Conservation (phyloP, 768 basidiomycete species). For the Saitozyma podzolica region DNA sequence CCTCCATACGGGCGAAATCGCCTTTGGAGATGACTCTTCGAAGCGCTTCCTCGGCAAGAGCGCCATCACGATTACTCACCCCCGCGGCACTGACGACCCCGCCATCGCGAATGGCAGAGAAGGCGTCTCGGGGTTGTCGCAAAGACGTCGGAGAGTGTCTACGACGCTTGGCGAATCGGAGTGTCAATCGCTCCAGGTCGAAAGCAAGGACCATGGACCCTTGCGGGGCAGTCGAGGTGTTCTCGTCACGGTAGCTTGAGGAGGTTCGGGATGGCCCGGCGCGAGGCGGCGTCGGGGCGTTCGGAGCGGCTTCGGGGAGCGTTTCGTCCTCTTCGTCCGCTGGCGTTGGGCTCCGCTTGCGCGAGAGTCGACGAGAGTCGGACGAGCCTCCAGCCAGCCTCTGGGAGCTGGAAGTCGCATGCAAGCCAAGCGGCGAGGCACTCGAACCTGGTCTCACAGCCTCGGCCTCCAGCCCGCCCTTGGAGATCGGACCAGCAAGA, state of each 20-base stretch:
- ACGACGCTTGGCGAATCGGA: constrained; percentile 15
- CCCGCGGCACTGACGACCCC: constrained; percentile 41
- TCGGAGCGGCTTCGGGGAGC: neutral
- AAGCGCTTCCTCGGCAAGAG: constrained; percentile 65
- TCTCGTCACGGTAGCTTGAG: constrained; percentile 31
- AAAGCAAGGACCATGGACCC: constrained; percentile 52
- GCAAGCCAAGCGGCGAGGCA: too few relatives aligned
- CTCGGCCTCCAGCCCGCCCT: too few relatives aligned
- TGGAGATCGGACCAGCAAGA: too few relatives aligned
- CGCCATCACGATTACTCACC: constrained; percentile 55
- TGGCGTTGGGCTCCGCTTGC: too few relatives aligned
- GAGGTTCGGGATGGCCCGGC: neutral
- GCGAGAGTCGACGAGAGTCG: too few relatives aligned
- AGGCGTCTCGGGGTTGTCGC: constrained; percentile 14
- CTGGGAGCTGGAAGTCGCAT: too few relatives aligned
- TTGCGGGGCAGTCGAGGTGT: constrained; percentile 14
- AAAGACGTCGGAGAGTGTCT: constrained; percentile 23
- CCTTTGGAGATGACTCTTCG: constrained; percentile 80
- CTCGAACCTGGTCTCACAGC: too few relatives aligned
- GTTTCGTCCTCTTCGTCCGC: neutral
- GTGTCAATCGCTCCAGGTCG: constrained; percentile 49
- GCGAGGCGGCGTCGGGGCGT: neutral
- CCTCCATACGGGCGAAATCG: constrained; percentile 80
- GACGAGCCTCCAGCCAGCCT: too few relatives aligned
- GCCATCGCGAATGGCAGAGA: constrained; percentile 31